Evolutionary conservation across 1,284 basidiomycete genomes (phyloP), one percentile per base, ranked within the genome.

Genomic region (Malassezia yamatoensis): DNA sequence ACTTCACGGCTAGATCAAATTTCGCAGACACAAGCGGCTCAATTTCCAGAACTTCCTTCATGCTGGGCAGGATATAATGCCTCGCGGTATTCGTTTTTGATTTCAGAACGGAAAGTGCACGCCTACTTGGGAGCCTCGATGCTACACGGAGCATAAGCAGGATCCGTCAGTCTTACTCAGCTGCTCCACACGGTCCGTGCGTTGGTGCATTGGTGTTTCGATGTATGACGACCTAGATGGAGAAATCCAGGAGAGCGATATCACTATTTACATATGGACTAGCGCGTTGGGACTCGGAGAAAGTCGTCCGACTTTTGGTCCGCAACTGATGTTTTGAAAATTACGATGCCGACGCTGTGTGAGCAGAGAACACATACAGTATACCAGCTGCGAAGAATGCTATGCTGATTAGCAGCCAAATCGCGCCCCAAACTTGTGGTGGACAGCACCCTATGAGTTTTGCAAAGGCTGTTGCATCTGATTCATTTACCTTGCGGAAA

Each of bases 391-490:
- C 85, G 69, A 96, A 93, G 78, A 89, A 96, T 13, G 81, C 69
- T 54, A 87, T 80, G 0, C 90, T 86, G 43, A 84, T 78, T 61
- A 96, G 74, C 34, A 93, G 81, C 91, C 91, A 96, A 57, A 96
- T 80, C 52, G 90, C 64, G 74, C 78, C 78, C 78, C 78, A 80
- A 42, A 77, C 75, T 51, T 77, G 75, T 8, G 77, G 75, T 16
- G 75, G 74, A 44, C 77, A 79, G 53, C 78, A 79, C 8, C 89
- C 88, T 61, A 88, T 89, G 57, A 90, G 82, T 32, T 84, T 80
- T 2, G 91, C 88, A 72, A 91, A 96, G 16, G 86, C 85, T 5
- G 84, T 84, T 0, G 93, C 93, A 70, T 98, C 93, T 2, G 87
- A 90, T 20, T 83, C 82, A 68, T 96, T 93, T 60, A 90, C 85